These are phyloP conservation scores for Leccinum pachyderme DNA, from an alignment of 1,284 basidiomycete genomes.

Conservation along the genomic window DNA sequence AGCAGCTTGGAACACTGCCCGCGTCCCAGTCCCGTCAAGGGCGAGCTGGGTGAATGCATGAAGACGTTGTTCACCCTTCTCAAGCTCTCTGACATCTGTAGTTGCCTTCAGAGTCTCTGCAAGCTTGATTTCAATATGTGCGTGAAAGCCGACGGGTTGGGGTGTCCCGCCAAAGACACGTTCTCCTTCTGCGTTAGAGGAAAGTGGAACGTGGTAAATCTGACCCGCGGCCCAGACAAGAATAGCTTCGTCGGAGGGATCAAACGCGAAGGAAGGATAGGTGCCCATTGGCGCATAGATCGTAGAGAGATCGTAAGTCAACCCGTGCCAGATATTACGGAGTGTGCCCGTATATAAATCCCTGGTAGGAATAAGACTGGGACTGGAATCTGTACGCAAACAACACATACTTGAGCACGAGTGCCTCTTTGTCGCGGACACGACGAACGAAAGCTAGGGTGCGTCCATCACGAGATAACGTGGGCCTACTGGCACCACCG, in stretches of 20 bases:
- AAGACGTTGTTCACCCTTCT: conserved; percentile 55
- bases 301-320: conserved; percentile 60
- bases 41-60: conserved; percentile 59
- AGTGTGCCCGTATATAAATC: conserved; percentile 65
- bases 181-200: conserved; percentile 46
- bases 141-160: conserved; percentile 53
- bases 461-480: conserved; percentile 63
- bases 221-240: conserved; percentile 73
- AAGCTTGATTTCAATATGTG: conserved; percentile 58
- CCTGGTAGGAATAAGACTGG: conserved; percentile 35
- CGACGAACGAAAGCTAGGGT: conserved; percentile 73
- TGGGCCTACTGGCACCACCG: conserved; percentile 70
- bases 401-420: conserved; percentile 60
- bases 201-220: conserved; percentile 59
- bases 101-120: conserved; percentile 55
- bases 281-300: conserved; percentile 73
- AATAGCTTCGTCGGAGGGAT: conserved; percentile 52
- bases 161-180: conserved; percentile 48
- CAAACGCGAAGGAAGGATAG: conserved; percentile 69
- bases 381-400: neutral
- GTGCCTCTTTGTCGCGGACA: conserved; percentile 66
- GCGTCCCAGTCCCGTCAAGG: conserved; percentile 51
- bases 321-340: conserved; percentile 64
- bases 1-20: conserved; percentile 63
- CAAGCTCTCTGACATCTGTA: conserved; percentile 49